These are phyloP conservation scores for Hypoxylon intermedium DNA, from an alignment of 495 filamentous ascomycete species.

Conservation along the genomic window DNA sequence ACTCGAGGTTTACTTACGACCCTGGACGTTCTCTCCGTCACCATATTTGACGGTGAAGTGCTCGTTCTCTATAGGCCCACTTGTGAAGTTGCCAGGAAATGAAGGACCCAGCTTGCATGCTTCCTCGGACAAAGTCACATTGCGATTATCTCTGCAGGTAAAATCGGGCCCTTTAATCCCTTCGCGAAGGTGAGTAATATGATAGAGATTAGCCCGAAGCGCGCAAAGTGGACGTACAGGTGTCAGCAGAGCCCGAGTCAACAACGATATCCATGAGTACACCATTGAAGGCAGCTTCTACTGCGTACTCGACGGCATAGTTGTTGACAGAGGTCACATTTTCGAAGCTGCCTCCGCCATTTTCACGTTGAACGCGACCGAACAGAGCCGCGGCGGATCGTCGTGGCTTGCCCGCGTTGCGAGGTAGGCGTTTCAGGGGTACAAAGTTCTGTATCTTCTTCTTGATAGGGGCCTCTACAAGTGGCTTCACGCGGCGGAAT, in stretches of 20 bases:
- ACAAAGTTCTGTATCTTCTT: conserved; percentile 20
- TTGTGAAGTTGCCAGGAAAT: conserved; percentile 48
- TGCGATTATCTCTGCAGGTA: conserved; percentile 5
- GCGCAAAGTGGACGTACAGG: conserved; percentile 47
- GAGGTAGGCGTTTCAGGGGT: conserved; percentile 11
- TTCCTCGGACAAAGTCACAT: conserved; percentile 32
- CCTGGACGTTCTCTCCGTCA: conserved; percentile 37
- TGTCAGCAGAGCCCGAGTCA: conserved; percentile 72
- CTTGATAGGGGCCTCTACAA: neutral
- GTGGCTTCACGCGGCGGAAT: conserved; percentile 12
- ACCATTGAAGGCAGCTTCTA: conserved; percentile 42
- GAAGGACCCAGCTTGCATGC: conserved; percentile 56
- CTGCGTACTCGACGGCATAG: conserved; percentile 50
- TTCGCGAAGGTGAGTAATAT: neutral
- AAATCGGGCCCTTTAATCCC: conserved; percentile 18
- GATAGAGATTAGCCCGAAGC: conserved; percentile 23
- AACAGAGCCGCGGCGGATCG: conserved; percentile 11
- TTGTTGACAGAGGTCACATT: conserved; percentile 49
- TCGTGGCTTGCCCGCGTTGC: neutral
- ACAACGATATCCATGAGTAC: conserved; percentile 52
- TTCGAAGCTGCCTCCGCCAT: conserved; percentile 36
- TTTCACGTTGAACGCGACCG: conserved; percentile 17
- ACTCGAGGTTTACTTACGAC: conserved; percentile 10
- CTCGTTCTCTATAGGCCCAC: conserved; percentile 47
- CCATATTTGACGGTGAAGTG: conserved; percentile 62